Percentiles rank a stretch among this genome's conserved stretches.
These are phyloP conservation scores for Fraxinus cuspidata DNA, from an alignment of 257 asterid species.

Conservation along the genomic window DNA sequence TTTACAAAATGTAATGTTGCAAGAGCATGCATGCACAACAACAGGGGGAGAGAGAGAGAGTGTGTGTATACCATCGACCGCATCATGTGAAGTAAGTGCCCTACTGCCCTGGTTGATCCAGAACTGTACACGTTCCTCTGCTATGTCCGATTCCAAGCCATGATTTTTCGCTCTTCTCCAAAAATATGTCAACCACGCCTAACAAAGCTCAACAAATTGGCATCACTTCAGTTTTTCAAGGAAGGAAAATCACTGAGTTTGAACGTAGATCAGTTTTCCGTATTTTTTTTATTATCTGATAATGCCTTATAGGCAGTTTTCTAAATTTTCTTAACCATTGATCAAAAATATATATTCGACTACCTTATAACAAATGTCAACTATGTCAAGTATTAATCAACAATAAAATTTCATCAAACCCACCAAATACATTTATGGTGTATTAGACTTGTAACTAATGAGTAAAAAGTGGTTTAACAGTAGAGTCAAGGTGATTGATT, in stretches of 20 bases:
- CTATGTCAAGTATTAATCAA: no score
- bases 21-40: not conserved
- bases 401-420: no score
- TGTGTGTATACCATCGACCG: slow-evolving; percentile 82
- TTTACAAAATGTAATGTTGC: not conserved
- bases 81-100: slow-evolving; percentile 66
- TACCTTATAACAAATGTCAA: no score
- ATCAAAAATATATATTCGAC: no score
- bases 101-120: slow-evolving; percentile 69
- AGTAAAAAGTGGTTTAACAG: no score
- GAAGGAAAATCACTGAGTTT: not conserved
- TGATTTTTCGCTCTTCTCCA: slow-evolving; percentile 84
- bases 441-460: no score
- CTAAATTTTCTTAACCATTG: no score
- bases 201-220: not conserved
- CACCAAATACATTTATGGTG: no score
- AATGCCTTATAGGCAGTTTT: no score
- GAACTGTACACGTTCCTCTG: slow-evolving; percentile 68
- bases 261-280: not conserved
- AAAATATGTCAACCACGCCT: slow-evolving; percentile 84
- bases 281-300: not conserved
- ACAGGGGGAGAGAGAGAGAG: not conserved
- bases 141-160: slow-evolving; percentile 73
- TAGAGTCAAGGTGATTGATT: no score
- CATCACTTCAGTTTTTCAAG: not conserved